Base-by-base conservation (phyloP, 352 stramenopile genomes). In the Globisporangium irregulare region DNA sequence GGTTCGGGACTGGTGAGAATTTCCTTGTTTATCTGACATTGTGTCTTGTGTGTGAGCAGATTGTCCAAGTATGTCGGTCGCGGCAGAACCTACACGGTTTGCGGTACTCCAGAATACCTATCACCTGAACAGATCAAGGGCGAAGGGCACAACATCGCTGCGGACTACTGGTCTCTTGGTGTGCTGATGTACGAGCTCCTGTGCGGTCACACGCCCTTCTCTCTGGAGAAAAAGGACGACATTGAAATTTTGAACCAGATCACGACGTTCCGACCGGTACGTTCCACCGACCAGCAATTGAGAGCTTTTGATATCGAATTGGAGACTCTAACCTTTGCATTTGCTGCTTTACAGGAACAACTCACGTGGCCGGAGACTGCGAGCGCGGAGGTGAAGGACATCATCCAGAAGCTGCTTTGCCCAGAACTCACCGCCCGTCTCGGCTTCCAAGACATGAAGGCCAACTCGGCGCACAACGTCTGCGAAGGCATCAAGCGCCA, bases 101-200 rank as follows among this genome's bases (percentile, higher is more conserved):
- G 88, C 62, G 88, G 88, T 38, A 96, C 86, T 4, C 86, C 88
- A 1, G 88, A 96, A 61, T 96, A 96, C 59, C 66, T 96, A 25
- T 87, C 88, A 14, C 88, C 88, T 18, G 88, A 96, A 59, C 85
- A 96, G 58, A 94, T 96, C 71, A 93, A 91, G 66, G 88, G 88
- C 34, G 85, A 96, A 80, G 87, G 88, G 12, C 88, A 96, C 73
- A 92, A 92, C 64, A 90, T 94, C 12, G 82, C 80, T 50, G 83
- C 86, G 4, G 94, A 98, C 69, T 98, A 98, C 73, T 98, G 94
- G 94, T 87, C 93, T 12, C 82, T 98, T 38, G 94, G 94, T 25
- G 93, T 97, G 64, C 84, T 98, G 63, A 93, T 98, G 76, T 98
- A 98, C 77, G 94, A 98, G 75, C 81, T 98, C 32, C 73, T 98